Base-by-base conservation (phyloP, 257 asterid genomes). In the Jacaranda copaia region DNA sequence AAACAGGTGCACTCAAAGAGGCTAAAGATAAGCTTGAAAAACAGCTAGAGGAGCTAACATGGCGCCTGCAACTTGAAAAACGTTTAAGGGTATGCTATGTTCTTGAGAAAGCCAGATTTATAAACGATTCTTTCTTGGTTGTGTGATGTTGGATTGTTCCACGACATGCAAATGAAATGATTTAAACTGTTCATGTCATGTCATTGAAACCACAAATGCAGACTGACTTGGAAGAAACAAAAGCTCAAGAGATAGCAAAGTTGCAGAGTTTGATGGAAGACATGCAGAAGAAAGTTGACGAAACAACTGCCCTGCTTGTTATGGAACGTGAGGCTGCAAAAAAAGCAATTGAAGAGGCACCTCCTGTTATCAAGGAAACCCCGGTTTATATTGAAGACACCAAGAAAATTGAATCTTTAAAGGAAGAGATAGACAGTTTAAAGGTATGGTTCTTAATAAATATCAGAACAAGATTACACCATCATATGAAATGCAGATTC, bases 21-120 rank as follows among this genome's bases (percentile, higher is more conserved):
- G 99, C 99, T 68, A 95, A 95, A 87, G 98, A 95, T 84, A 95
- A 95, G 92, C 97, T 95, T 75, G 98, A 95, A 74, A 95, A 93
- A 81, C 97, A 93, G 81, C 83, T 93, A 68, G 99, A 95, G 90
- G 99, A 95, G 67, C 96, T 93, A 69, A 93, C 97, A 6, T 93
- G 97, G 98, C 96, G 98, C 69, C 84, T 95, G 85, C 98, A 95
- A 79, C 96, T 95, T 71, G 99, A 93, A 87, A 95, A 93, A 76
- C 98, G 99, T 73, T 72, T 93, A 77, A 90, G 97, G 90, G 98
- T 95, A 85, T 65, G 77, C 84, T 75, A 38, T 66, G 32, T 69
- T 64, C 48, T 74, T 71, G 70, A 43, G 67, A 20, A 36, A 42
- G 70, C 57, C 61, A 52, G 40, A 4, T 6, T 58, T n/a, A 39